Evolutionary conservation across 1,139 yeast genomes (phyloP).

Genomic region (Suhomyces atakaporum): DNA sequence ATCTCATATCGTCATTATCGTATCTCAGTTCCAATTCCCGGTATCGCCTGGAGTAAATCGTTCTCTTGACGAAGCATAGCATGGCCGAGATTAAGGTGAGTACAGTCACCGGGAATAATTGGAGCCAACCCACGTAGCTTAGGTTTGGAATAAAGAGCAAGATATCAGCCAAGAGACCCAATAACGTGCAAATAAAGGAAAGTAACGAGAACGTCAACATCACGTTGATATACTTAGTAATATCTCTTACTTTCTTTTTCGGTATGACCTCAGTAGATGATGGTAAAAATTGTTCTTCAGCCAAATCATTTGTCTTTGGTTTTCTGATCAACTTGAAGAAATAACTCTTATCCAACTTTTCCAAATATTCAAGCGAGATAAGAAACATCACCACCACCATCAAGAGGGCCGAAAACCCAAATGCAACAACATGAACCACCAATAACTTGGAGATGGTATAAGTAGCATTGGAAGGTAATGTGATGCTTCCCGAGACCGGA

Average conservation of each 20-base stretch:
- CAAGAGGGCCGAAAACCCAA: conserved; percentile 35
- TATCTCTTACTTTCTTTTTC: conserved; percentile 19
- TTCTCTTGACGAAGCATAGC: conserved; percentile 44
- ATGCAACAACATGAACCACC: conserved; percentile 49
- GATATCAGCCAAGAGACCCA: conserved; percentile 46
- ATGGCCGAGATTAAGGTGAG: conserved; percentile 39
- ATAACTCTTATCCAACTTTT: conserved; percentile 8
- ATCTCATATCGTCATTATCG: conserved; percentile 43
- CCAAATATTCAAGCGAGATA: conserved; percentile 13
- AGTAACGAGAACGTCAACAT: conserved; percentile 37
- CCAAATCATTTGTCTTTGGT: conserved; percentile 2
- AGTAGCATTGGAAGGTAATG: conserved; percentile 44
- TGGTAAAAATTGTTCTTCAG: conserved; percentile 4
- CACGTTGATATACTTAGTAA: conserved; percentile 33
- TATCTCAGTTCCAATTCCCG: conserved; percentile 34
- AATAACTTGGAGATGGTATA: conserved; percentile 44
- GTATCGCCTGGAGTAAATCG: conserved; percentile 40
- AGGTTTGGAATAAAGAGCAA: conserved; percentile 43
- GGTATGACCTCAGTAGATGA: not conserved
- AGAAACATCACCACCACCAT: conserved; percentile 22
- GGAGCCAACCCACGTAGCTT: conserved; percentile 48
- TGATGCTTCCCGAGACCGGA: conserved; percentile 25
- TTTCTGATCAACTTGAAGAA: conserved; percentile 7
- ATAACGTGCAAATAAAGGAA: conserved; percentile 39
- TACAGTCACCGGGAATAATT: conserved; percentile 40